These are phyloP conservation scores for Candida ascalaphidarum DNA, from an alignment of 805 yeast species.

Conservation along the genomic window DNA sequence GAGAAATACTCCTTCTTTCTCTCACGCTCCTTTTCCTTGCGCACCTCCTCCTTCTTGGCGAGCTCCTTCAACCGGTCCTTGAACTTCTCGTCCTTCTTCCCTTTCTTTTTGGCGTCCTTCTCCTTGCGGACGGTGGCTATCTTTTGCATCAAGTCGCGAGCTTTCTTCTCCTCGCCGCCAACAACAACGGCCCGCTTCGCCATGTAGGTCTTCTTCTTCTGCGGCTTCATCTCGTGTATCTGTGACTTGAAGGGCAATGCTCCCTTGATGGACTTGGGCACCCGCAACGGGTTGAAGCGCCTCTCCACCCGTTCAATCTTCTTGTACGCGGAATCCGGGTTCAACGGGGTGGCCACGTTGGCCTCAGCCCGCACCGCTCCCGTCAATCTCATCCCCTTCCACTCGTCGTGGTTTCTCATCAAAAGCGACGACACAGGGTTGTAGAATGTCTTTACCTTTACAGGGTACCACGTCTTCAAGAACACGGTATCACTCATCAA, in stretches of 20 bases:
- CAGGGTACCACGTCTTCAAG: constrained; percentile 95
- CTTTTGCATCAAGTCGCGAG: constrained; percentile 81
- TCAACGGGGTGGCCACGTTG: constrained; percentile 53
- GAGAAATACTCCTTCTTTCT: constrained; percentile 83
- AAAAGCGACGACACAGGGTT: constrained; percentile 93
- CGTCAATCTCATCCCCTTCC: constrained; percentile 96
- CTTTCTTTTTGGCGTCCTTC: constrained; percentile 69
- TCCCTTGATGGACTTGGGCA: constrained; percentile 70
- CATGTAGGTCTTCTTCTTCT: constrained; percentile 72
- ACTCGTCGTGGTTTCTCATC: constrained; percentile 65
- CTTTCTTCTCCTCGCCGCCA: constrained; percentile 89
- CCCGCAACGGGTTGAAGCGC: constrained; percentile 78
- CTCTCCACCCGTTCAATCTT: constrained; percentile 82
- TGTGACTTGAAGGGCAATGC: constrained; percentile 90
- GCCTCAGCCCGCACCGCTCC: constrained; percentile 84
- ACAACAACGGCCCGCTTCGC: constrained; percentile 88
- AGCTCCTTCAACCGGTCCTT: constrained; percentile 65
- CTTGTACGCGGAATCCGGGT: constrained; percentile 41
- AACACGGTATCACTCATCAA: constrained; percentile 84
- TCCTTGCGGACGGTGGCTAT: constrained; percentile 78
- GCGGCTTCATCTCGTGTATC: constrained; percentile 81
- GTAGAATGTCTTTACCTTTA: constrained; percentile 80
- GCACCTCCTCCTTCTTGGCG: constrained; percentile 65
- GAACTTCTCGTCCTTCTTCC: constrained; percentile 69
- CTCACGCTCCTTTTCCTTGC: constrained; percentile 69